Percentiles rank a stretch among this genome's conserved stretches.
Conservation (phyloP, 177 flowering plant species). For the Vitis hybrid region DNA sequence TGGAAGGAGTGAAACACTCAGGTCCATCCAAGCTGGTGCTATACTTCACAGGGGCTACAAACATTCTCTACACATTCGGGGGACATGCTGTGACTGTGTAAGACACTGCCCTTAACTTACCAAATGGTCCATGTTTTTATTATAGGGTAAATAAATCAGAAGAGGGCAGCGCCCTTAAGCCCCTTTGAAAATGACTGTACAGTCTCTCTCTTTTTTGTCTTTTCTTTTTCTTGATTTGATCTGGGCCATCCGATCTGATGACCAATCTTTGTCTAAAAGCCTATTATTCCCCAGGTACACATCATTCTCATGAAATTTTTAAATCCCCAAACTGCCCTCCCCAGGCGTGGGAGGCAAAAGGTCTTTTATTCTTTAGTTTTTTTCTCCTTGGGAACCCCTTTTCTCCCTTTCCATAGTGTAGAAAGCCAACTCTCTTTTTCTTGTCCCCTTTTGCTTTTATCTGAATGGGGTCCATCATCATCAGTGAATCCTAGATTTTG, state of each 20-base stretch:
- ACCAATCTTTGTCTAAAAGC: conserved; percentile 13
- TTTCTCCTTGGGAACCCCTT: conserved; percentile 10
- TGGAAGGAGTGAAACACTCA: conserved; percentile 86
- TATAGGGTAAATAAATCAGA: not conserved
- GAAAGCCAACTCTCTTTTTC: conserved; percentile 35
- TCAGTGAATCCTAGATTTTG: not conserved
- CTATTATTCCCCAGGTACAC: not conserved
- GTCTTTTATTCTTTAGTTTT: not conserved
- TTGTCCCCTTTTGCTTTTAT: conserved; percentile 18
- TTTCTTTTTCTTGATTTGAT: conserved; percentile 12
- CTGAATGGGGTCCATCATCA: conserved; percentile 8
- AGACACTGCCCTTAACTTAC: conserved; percentile 32
- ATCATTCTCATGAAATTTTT: not conserved
- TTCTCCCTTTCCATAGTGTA: conserved; percentile 14
- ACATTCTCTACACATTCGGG: conserved; percentile 99
- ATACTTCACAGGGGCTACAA: conserved; percentile 98
- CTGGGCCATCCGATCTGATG: conserved; percentile 23
- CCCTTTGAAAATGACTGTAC: conserved; percentile 26
- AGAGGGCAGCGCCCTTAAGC: too few relatives aligned
- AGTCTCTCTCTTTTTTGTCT: not conserved
- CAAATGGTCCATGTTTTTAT: not conserved
- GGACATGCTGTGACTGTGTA: conserved; percentile 99
- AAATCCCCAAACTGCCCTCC: conserved; percentile 15
- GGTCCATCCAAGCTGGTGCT: conserved; percentile 90
- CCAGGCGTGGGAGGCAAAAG: conserved; percentile 39